Percentiles rank a stretch among this genome's conserved stretches.
phyloP scores from a whole-genome alignment of 192 early-diverging fungal genomes.

The Chytriomyces confervae region DNA sequence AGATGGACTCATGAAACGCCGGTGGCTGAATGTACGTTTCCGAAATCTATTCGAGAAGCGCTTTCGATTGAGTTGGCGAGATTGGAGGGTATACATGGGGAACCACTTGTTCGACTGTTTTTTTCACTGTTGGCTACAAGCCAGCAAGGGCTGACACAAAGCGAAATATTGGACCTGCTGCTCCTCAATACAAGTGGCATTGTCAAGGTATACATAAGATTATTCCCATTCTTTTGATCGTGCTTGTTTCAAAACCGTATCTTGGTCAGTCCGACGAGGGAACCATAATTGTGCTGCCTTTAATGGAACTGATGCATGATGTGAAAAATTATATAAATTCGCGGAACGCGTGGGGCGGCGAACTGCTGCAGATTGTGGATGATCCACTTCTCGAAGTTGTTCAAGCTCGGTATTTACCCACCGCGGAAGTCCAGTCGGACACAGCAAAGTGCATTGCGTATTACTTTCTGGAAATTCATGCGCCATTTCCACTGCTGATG shows the following conservation, averaged over 20 bases:
- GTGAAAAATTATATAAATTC: not conserved
- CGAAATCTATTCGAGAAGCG: slow-evolving; percentile 1
- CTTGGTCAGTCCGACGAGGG: not conserved
- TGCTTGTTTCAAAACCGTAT: not conserved
- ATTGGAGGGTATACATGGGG: slow-evolving; percentile 8
- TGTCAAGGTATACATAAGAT: not conserved
- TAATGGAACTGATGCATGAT: not conserved
- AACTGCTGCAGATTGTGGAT: slow-evolving; percentile 26
- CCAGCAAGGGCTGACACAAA: slow-evolving; percentile 23
- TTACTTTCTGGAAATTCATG: slow-evolving; percentile 3
- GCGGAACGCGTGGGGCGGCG: slow-evolving; percentile 29
- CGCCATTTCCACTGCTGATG: not conserved
- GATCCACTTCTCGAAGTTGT: slow-evolving; percentile 5
- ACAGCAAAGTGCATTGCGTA: slow-evolving; percentile 1
- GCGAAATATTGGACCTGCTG: slow-evolving; percentile 22
- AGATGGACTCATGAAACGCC: not conserved
- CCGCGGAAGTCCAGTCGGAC: not conserved
- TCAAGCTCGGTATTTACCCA: slow-evolving; percentile 2
- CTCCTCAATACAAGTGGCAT: not conserved
- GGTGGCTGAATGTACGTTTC: not conserved
- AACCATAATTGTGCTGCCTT: not conserved
- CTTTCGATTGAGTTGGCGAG: not conserved
- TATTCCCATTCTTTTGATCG: not conserved
- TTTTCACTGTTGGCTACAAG: slow-evolving; percentile 10
- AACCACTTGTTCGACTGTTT: not conserved